Evolutionary conservation across 768 basidiomycete genomes (phyloP), one percentile per base, ranked within the genome.

Genomic region (Termitomyces sp.): DNA sequence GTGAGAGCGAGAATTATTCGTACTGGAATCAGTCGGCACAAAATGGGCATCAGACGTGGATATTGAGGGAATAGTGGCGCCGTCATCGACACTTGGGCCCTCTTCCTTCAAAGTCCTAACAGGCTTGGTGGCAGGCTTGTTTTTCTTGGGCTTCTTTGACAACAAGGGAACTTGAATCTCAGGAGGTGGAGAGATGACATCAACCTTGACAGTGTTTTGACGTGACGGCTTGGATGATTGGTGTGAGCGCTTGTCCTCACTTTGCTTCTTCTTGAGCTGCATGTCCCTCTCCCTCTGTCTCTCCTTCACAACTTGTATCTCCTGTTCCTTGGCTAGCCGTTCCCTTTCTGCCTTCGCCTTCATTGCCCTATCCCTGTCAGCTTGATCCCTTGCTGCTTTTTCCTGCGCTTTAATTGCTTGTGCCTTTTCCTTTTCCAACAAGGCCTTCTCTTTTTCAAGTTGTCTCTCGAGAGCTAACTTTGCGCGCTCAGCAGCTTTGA

Each of bases 121-220:
- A 12, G 80, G 78, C 63, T 85, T 87, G 52, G 81, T 58, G 45
- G 78, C 63, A 0, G 88, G 87, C 64, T 86, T 91, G 64, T 76
- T 88, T 70, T 92, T 92, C 78, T 91, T 92, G 6, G 90, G 87
- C 71, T 90, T 86, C 70, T 86, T 91, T 24, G 90, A 91, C 42
- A 90, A 74, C 35, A 92, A 80, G 18, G 90, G 89, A 12, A 83
- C 84, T 65, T 91, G 90, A 3, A 76, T 65, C 5, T 70, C 66
- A n/a, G 75, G 71, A 46, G 49, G 57, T 9, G 58, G 48, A 26
- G 58, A 50, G 22, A 58, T 53, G 73, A 54, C 63, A 58, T 50
- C 61, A 59, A 61, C 63, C 38, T 60, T 67, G 66, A 47, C 40
- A 22, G 16, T 24, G 45, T 20, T 36, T 26, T 38, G 56, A 40